phyloP scores from a whole-genome alignment of 306 rosid species.

The Quillaja saponaria region DNA sequence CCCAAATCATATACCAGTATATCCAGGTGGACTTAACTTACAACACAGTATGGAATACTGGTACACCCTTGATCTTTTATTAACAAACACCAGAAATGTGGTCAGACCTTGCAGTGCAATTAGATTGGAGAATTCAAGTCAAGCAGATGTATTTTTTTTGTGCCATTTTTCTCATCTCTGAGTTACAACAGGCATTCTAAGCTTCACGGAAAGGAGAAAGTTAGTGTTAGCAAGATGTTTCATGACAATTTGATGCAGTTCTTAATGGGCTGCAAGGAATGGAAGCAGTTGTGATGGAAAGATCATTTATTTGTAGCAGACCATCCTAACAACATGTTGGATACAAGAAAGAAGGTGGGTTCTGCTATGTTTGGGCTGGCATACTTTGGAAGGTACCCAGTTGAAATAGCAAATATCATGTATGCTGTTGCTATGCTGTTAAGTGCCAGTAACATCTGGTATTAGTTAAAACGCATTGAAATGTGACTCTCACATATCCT shows the following conservation, averaged over 20 bases:
- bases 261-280: slow-evolving; percentile 54
- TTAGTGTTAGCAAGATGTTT: slow-evolving; percentile 61
- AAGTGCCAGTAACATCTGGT: not conserved
- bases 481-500: not conserved
- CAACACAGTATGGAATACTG: slow-evolving; percentile 92
- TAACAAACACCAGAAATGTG: slow-evolving; percentile 41
- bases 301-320: slow-evolving; percentile 83
- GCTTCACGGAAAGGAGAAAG: slow-evolving; percentile 56
- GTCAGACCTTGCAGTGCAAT: slow-evolving; percentile 55
- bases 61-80: slow-evolving; percentile 93
- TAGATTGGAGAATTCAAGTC: slow-evolving; percentile 76
- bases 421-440: too few relatives aligned
- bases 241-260: slow-evolving; percentile 72
- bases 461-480: not conserved
- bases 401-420: slow-evolving; percentile 64
- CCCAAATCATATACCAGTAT: slow-evolving; percentile 51
- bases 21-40: slow-evolving; percentile 91
- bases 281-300: slow-evolving; percentile 73
- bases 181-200: slow-evolving; percentile 89
- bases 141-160: slow-evolving; percentile 76
- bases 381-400: slow-evolving; percentile 93
- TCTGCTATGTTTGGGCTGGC: slow-evolving; percentile 93
- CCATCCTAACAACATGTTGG: slow-evolving; percentile 92
- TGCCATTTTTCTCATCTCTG: slow-evolving; percentile 89
- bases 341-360: slow-evolving; percentile 70